Evolutionary conservation across 345 rosid genomes (phyloP), one percentile per base, ranked within the genome.

Genomic region (Eucalyptus shirleyi): DNA sequence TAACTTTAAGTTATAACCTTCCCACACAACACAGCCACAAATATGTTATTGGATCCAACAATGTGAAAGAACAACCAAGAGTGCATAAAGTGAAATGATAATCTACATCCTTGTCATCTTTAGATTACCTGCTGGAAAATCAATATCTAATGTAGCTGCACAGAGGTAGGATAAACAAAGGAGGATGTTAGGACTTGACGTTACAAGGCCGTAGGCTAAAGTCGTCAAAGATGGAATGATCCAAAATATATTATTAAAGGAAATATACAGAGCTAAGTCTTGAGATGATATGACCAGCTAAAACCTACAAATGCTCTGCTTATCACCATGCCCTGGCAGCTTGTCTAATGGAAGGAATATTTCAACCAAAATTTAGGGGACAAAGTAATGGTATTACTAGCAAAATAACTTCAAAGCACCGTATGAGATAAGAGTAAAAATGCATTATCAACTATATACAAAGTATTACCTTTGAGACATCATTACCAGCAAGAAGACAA

Each of bases 401-500:
- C 40, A 65, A 65, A n/a, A 65, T n/a, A 65, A 65, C 40, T 65
- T 62, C 69, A 62, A 62, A 62, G 69, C 77, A 37, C 30, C 47
- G 4, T 37, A 77, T 21, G 87, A 50, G 56, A 50, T 49, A 47
- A 47, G 50, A 45, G 53, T 47, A 86, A 49, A 86, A 47, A 49
- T 40, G 56, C 87, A 47, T 86, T 47, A 47, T 47, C 55, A 86
- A 86, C 56, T 77, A 86, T 86, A 50, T 40, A 86, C 56, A n/a
- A 69, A 89, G 87, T 44, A n/a, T 87, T 92, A 97, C 99, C 99
- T 97, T 97, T 80, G 99, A 96, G 90, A 92, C 90, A 92, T 96
- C 99, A 92, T 94, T 97, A 92, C 92, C 92, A 69, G 97, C 96
- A 88, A 97, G 97, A 91, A 97, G 95, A 87, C 92, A 95, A 32